Evolutionary conservation across 192 early-diverging fungal genomes (phyloP), one percentile per base, ranked within the genome.

Genomic region (Coemansia sp.): DNA sequence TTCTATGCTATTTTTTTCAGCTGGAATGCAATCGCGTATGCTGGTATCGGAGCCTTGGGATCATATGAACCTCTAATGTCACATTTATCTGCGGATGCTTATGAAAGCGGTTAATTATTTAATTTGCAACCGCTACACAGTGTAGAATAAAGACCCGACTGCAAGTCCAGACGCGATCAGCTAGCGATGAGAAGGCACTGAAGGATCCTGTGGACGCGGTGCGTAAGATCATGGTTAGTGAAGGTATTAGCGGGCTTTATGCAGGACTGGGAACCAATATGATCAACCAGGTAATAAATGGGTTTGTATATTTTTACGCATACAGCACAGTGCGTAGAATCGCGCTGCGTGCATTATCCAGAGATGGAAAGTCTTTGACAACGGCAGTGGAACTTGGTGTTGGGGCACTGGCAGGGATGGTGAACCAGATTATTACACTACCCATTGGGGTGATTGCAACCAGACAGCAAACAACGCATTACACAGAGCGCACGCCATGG

Each of bases 391-490:
- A 99, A 79, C 85, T 99, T 36, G 51, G 90, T 9, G 80, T 98
- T 51, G 96, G 97, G 2, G 96, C 94, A 2, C 65, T 90, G 5
- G 94, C 97, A 2, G 97, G 95, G 30, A 92, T 93, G 32, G 61
- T 94, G 46, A 89, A 91, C 61, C 94, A 95, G 70, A 66, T 95
- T 46, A 87, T 94, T 33, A 98, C 96, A 0, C 87, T 95, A 69
- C 97, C 97, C 10, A 91, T 98, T 25, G 88, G 93, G 6, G 97
- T 99, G 0, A 85, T 97, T 30, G 95, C 95, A 7, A 99, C 97
- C 6, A 86, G 94, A 32, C 96, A 97, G 71, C 96, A 98, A 76
- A 97, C 96, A 0, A 78, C 88, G 6, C 76, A 87, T 32, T 25
- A 72, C 17, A 64, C 75, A 11, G 91, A 96, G 70, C 86, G 91